Evolutionary conservation across 768 basidiomycete species (phyloP).

Genomic region (Phlebiopsis gigantea): DNA sequence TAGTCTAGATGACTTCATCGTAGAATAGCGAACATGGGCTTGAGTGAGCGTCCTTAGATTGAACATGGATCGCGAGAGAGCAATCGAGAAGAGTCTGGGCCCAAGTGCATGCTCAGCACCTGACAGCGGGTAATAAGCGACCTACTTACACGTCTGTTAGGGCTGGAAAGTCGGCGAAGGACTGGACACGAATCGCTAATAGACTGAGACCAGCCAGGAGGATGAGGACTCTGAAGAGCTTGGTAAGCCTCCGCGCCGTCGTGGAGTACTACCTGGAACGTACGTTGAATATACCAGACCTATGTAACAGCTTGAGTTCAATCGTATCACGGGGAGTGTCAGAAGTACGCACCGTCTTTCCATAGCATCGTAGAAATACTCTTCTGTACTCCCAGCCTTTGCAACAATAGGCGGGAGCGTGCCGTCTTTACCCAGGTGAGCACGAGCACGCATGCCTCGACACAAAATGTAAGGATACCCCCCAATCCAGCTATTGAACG

Average conservation of each 20-base stretch:
- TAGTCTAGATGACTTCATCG: no score
- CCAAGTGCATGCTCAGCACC: no score
- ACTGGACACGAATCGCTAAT: background rate
- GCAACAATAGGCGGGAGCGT: background rate
- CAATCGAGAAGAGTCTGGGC: background rate
- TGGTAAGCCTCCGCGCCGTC: background rate
- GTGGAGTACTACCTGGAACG: background rate
- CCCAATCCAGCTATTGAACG: background rate
- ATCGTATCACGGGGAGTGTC: no score
- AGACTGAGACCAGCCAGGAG: background rate
- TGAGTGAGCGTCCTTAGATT: background rate
- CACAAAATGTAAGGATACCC: background rate
- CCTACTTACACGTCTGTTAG: constrained; percentile 2
- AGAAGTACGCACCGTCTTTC: background rate
- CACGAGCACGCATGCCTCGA: background rate
- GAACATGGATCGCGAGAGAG: background rate
- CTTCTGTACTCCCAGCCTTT: background rate
- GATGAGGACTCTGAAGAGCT: background rate
- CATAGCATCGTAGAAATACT: background rate
- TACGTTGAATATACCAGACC: background rate
- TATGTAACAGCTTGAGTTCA: background rate
- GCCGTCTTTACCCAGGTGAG: background rate
- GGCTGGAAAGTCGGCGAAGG: background rate
- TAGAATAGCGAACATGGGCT: no score
- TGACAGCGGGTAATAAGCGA: no score